phyloP scores from a whole-genome alignment of 805 yeast genomes.

The Saturnispora zaruensis region DNA sequence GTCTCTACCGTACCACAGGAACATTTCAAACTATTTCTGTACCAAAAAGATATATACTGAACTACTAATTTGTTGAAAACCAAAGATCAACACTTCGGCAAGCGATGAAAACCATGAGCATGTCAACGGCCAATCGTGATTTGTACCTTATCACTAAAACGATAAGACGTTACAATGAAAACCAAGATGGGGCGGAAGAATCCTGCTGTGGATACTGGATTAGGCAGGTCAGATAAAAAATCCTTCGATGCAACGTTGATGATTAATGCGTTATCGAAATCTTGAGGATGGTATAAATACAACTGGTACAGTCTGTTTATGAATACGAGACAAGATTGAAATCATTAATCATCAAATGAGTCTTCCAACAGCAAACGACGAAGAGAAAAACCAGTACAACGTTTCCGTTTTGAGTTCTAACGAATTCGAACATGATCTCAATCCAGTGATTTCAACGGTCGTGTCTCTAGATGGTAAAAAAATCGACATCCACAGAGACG shows the following conservation, averaged over 20 bases:
- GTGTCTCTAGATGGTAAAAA: slow-evolving; percentile 10
- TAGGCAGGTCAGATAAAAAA: not conserved
- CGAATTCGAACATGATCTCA: slow-evolving; percentile 1
- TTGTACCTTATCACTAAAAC: not conserved
- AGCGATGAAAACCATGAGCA: not conserved
- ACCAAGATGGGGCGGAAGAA: not conserved
- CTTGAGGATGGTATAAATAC: not conserved
- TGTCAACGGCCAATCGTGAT: not conserved
- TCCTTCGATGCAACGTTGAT: not conserved
- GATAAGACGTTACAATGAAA: not conserved
- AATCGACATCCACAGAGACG: slow-evolving; percentile 10
- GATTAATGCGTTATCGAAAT: not conserved
- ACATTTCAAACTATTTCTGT: not conserved
- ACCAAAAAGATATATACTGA: too few species aligned
- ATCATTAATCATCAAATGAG: not conserved
- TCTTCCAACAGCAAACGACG: not conserved
- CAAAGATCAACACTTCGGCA: not conserved
- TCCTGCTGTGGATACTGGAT: not conserved
- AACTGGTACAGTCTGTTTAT: not conserved
- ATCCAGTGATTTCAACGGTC: slow-evolving; percentile 11
- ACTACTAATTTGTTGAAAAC: not conserved
- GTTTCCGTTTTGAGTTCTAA: not conserved
- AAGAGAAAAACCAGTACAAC: not conserved
- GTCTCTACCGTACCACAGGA: too few species aligned
- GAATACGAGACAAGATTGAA: not conserved